Conservation (phyloP, 306 rosid genomes). For the Cucumis cinereus region DNA sequence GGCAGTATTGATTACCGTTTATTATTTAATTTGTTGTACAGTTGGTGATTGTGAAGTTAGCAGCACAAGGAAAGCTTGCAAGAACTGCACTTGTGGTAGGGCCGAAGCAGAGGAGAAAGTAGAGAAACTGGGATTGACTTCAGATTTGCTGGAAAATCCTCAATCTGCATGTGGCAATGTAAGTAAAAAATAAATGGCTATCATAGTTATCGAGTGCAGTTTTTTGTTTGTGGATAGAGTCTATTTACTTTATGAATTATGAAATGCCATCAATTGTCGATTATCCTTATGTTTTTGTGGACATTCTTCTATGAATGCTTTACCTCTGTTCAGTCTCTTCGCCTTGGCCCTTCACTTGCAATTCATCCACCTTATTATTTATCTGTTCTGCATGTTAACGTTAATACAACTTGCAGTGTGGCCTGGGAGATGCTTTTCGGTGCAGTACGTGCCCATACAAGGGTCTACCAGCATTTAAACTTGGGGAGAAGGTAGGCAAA, state of each 20-base stretch:
- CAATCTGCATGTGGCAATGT: constrained; percentile 92
- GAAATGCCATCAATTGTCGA: background rate
- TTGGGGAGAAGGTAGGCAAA: constrained; percentile 76
- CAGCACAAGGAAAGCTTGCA: constrained; percentile 89
- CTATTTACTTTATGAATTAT: background rate
- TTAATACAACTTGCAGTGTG: constrained; percentile 56
- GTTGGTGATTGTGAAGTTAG: constrained; percentile 78
- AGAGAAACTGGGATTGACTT: constrained; percentile 54
- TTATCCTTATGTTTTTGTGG: background rate
- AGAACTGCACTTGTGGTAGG: constrained; percentile 82
- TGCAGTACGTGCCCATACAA: constrained; percentile 91
- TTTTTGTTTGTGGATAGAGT: background rate
- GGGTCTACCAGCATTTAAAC: constrained; percentile 87
- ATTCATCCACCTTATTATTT: background rate
- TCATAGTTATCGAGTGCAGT: background rate
- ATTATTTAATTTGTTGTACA: constrained; percentile 16
- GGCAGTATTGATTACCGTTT: background rate
- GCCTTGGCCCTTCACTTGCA: background rate
- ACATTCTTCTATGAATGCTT: background rate
- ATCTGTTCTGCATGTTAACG: background rate
- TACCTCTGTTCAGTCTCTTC: background rate
- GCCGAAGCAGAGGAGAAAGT: constrained; percentile 84
- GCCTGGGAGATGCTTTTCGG: constrained; percentile 94
- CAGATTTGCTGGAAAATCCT: constrained; percentile 66
- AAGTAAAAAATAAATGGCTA: constrained; percentile 9